Base-by-base conservation (phyloP, 2,329 filamentous ascomycete species). In the Endoconidiophora laricicola region DNA sequence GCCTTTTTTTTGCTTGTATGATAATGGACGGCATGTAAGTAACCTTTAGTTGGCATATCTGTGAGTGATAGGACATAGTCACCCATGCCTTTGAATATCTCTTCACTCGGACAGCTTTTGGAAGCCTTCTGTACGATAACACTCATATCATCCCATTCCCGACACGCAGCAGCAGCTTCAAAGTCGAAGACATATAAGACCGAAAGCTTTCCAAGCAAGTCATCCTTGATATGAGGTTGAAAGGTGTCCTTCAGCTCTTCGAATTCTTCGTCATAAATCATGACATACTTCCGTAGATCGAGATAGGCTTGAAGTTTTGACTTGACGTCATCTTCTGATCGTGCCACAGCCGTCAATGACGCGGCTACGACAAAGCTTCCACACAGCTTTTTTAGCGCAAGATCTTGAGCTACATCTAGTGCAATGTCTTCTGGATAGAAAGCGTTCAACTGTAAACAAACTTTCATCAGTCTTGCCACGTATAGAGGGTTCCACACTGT, bases 131-230 rank as follows among this genome's bases (percentile, higher is more conserved):
- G 59, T 20, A 91, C 71, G 6, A 86, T 74, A 14, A 66, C 62
- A 4, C 70, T 66, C 1, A 93, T 65, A 37, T 75, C 70, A 41
- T 83, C 73, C 81, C 81, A 91, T 18, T 73, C 69, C 53, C 78
- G 73, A 3, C 91, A 66, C 29, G 69, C 70, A 38, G 83, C 65
- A 0, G 81, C 77, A 2, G 78, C 81, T 65, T 94, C 87, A 54
- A 94, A 83, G 56, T 91, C 83, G 55, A 88, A 84, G 0, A 82
- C 76, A 6, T 86, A 66, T 16, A 94, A 64, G 2, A 78, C 73
- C 4, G 79, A 71, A 36, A 83, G 66, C 58, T 86, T 88, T 2
- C 65, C 62, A 5, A 68, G 58, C 14, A 86, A 65, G 57, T 84
- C 79, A 1, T 64, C 55, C 14, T 41, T 38, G 22, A 52, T 47